phyloP scores from a whole-genome alignment of 2,329 filamentous ascomycete species.

The Aspergillus pseudoviridinutans region DNA sequence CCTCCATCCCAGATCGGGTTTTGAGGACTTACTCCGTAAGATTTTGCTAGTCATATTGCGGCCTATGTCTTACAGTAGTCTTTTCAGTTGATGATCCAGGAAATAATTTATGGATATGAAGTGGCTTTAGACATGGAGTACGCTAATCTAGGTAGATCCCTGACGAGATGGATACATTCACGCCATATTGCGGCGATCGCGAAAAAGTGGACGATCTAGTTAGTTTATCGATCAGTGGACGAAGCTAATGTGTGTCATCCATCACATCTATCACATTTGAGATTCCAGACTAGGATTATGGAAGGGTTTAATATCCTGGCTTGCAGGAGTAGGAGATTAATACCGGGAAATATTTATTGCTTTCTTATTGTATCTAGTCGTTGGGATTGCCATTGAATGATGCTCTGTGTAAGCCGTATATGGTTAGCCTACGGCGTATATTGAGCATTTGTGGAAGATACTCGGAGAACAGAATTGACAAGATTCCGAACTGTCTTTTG shows the following conservation, averaged over 20 bases:
- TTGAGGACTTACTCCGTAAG: not conserved
- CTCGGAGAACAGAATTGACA: no score
- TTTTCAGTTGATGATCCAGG: no score
- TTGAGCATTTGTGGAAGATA: no score
- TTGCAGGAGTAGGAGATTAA: not conserved
- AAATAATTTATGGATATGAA: no score
- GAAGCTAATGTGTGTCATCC: not conserved
- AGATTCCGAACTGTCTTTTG: not conserved
- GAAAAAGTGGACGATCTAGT: not conserved
- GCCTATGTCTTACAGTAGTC: no score
- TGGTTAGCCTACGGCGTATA: not conserved
- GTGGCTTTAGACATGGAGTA: not conserved
- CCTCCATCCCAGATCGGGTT: not conserved
- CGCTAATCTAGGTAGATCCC: not conserved
- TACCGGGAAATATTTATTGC: not conserved
- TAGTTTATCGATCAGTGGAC: not conserved
- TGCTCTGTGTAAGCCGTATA: not conserved
- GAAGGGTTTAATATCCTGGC: not conserved
- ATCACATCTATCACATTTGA: not conserved
- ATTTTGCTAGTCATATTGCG: no score
- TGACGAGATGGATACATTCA: not conserved
- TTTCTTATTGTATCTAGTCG: not conserved
- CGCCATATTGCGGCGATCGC: not conserved
- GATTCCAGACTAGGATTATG: not conserved
- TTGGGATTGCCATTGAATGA: not conserved